These are phyloP conservation scores for Ottelia alismoides DNA, from an alignment of 106 monocot genomes.

Conservation along the genomic window DNA sequence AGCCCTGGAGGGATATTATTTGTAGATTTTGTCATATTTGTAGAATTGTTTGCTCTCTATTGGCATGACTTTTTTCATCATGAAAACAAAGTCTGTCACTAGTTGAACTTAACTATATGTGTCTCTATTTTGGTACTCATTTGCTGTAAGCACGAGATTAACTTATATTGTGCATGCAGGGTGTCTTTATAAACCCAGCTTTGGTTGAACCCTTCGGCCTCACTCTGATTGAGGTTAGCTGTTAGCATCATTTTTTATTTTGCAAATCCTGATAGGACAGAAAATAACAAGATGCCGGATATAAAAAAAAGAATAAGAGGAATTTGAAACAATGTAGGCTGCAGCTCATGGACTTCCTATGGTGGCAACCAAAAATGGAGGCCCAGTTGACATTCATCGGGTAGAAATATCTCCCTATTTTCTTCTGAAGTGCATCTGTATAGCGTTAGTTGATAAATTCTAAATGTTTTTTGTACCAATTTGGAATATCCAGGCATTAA, in stretches of 20 bases:
- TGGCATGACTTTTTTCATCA: no score
- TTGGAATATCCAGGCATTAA: conserved; percentile 58
- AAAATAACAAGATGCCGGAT: neutral
- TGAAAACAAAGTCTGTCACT: no score
- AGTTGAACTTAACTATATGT: no score
- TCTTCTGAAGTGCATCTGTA: neutral
- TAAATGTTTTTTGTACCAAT: neutral
- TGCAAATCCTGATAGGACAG: neutral
- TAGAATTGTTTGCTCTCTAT: no score
- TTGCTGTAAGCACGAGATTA: no score
- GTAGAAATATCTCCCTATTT: conserved; percentile 21
- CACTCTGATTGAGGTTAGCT: conserved; percentile 70
- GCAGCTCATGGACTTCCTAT: conserved; percentile 98
- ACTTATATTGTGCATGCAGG: no score
- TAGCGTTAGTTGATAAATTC: neutral
- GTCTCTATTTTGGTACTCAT: no score
- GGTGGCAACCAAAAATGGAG: conserved; percentile 93
- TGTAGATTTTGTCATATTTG: no score
- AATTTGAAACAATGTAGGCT: conserved; percentile 35
- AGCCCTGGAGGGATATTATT: no score
- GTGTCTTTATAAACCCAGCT: conserved; percentile 96
- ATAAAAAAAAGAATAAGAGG: neutral
- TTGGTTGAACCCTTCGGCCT: conserved; percentile 94
- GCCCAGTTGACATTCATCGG: conserved; percentile 89
- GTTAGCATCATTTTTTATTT: neutral